Percentiles rank a stretch among this genome's conserved stretches.
Evolutionary conservation across 2,329 filamentous ascomycete species (phyloP).

Genomic region (Cordyceps farinosa): DNA sequence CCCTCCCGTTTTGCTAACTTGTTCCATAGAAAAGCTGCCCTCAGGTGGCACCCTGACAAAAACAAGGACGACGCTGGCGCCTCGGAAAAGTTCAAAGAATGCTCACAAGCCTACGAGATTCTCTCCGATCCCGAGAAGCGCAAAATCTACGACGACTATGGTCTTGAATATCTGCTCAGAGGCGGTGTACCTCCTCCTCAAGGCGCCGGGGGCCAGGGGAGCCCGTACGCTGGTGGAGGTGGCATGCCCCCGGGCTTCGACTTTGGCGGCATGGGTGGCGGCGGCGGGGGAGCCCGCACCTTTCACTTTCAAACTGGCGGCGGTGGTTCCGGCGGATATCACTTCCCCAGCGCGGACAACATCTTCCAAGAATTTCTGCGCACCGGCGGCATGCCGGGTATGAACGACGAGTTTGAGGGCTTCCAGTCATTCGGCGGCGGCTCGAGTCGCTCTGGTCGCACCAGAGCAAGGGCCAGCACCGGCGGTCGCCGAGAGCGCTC

Average conservation of each 20-base stretch:
- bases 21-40: slow-evolving; percentile 68
- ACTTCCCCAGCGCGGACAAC: slow-evolving; percentile 76
- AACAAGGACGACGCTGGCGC: slow-evolving; percentile 88
- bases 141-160: slow-evolving; percentile 91
- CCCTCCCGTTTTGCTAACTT: slow-evolving; percentile 14
- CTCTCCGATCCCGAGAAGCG: slow-evolving; percentile 96
- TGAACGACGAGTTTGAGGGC: slow-evolving; percentile 48
- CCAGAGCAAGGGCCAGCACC: neutral
- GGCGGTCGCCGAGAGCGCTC: slow-evolving; percentile 47
- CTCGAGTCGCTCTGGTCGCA: slow-evolving; percentile 35
- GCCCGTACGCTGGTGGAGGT: slow-evolving; percentile 57
- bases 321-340: slow-evolving; percentile 62
- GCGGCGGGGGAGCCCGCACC: slow-evolving; percentile 45
- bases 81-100: slow-evolving; percentile 95
- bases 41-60: slow-evolving; percentile 94
- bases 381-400: slow-evolving; percentile 37
- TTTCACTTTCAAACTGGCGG: slow-evolving; percentile 62
- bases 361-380: slow-evolving; percentile 86
- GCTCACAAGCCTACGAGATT: slow-evolving; percentile 96
- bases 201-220: slow-evolving; percentile 50
- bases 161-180: slow-evolving; percentile 85
- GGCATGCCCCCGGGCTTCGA: slow-evolving; percentile 59
- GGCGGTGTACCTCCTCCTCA: slow-evolving; percentile 70
- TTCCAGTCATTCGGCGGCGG: slow-evolving; percentile 50
- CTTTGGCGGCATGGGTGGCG: slow-evolving; percentile 44